Base-by-base conservation (phyloP, 2,329 filamentous ascomycete species). In the Curvularia sp. region DNA sequence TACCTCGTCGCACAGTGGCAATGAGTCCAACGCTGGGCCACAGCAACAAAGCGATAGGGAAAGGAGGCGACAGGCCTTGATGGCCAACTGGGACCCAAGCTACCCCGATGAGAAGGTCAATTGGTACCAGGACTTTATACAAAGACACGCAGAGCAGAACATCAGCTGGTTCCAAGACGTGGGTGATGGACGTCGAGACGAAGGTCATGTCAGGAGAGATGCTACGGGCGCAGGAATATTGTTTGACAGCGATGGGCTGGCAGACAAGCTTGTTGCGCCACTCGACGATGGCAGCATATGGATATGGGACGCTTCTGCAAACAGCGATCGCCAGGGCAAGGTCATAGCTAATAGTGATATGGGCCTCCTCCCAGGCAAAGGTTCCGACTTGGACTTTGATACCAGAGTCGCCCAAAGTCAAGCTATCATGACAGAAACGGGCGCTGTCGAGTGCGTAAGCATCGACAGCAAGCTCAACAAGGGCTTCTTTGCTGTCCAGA, bases 61-160 rank as follows among this genome's bases (percentile, higher is more conserved):
- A 12, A 72, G 65, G 60, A 80, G 84, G 66, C 79, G 80, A 55
- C 77, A 80, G 22, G 84, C 87, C 49, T 84, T 91, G 57, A 81
- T 90, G 70, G 88, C 88, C 4, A 92, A 92, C 66, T 97, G 93
- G 93, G 92, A 97, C 66, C 91, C 91, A 0, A 86, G 86, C 0
- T 92, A 89, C 63, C 85, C 88, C 0, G 80, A 78, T 4, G 93
- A 97, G 77, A 82, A 81, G 41, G 83, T 93, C 20, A 87, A 90
- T 49, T 97, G 92, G 89, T 97, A 96, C 75, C 85, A 90, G 55
- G 93, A 97, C 76, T 97, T 93, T 71, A 89, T 96, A 62, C 91
- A 93, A 53, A 85, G 93, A 33, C 85, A 93, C 76, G 92, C 87
- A 0, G 88, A 89, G 0, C 83, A 92, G n/a, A 84, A 83, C 13